phyloP scores from a whole-genome alignment of 371 early-diverging fungal species.

The Lichtheimia ramosa region DNA sequence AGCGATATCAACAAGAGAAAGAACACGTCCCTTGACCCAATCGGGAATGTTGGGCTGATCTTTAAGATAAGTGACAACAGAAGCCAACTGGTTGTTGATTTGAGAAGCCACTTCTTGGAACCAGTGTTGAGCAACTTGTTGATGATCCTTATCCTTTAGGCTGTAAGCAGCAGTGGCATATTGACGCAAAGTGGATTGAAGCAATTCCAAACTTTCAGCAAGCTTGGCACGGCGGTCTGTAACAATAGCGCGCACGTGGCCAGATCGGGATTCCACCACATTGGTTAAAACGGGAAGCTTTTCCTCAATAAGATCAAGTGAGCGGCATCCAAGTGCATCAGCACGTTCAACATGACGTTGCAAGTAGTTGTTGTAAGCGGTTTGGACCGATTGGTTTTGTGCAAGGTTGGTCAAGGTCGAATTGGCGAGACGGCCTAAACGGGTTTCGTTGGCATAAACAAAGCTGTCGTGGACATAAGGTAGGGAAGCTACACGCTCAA shows the following conservation, averaged over 20 bases:
- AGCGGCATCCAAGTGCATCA: conserved; percentile 65
- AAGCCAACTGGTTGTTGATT: conserved; percentile 25
- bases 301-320: conserved; percentile 62
- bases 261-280: conserved; percentile 52
- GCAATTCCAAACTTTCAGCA: conserved; percentile 30
- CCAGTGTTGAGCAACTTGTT: conserved; percentile 12
- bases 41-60: conserved; percentile 46
- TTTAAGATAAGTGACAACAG: conserved; percentile 41
- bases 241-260: conserved; percentile 21
- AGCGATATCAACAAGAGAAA: conserved; percentile 38
- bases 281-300: conserved; percentile 63
- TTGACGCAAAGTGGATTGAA: conserved; percentile 12
- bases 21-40: conserved; percentile 45
- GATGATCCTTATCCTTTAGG: conserved; percentile 10
- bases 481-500: conserved; percentile 55
- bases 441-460: conserved; percentile 53
- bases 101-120: conserved; percentile 25
- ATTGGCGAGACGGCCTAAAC: conserved; percentile 50
- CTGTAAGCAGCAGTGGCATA: conserved; percentile 7
- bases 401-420: conserved; percentile 38
- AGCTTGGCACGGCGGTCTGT: conserved; percentile 40
- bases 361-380: conserved; percentile 47
- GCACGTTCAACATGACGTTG: conserved; percentile 59
- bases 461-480: conserved; percentile 58
- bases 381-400: conserved; percentile 47